A percentile compares a stretch with the other conserved stretches of the same genome.
phyloP scores from a whole-genome alignment of 768 basidiomycete species.

The Suillus clintonianus region DNA sequence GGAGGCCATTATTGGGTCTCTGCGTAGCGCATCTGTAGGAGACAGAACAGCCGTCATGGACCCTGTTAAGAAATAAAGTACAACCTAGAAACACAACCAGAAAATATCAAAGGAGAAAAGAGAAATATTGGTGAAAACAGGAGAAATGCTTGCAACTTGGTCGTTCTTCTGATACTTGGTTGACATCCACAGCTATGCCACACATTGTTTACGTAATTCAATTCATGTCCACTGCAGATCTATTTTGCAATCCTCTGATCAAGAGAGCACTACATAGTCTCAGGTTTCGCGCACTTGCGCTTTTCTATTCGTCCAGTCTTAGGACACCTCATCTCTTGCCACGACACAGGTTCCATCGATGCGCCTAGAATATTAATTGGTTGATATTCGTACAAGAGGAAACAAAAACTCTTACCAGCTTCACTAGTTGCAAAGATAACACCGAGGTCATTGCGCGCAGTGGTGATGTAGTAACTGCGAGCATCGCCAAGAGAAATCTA shows the following conservation, averaged over 20 bases:
- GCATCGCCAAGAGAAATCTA: conserved; percentile 93
- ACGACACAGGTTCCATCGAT: conserved; percentile 83
- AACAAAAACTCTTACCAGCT: conserved; percentile 52
- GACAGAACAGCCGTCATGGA: conserved; percentile 69
- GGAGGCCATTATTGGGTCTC: conserved; percentile 57
- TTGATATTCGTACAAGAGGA: neutral
- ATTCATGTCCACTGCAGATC: neutral
- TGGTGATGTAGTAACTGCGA: conserved; percentile 89
- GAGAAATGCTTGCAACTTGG: neutral
- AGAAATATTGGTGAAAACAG: conserved; percentile 13
- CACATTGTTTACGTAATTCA: conserved; percentile 7
- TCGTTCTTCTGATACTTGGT: neutral
- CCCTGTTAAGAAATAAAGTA: conserved; percentile 19
- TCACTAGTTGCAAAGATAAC: conserved; percentile 91
- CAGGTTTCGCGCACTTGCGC: conserved; percentile 86
- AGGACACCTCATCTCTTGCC: conserved; percentile 90
- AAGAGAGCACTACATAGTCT: conserved; percentile 45
- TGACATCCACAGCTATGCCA: conserved; percentile 2
- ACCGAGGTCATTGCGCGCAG: conserved; percentile 86
- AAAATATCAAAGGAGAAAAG: conserved; percentile 8
- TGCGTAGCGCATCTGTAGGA: conserved; percentile 56
- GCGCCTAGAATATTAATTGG: conserved; percentile 51
- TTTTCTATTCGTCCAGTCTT: conserved; percentile 78
- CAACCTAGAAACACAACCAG: conserved; percentile 22
- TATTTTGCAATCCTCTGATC: too few species aligned